phyloP scores from a whole-genome alignment of 2,329 filamentous ascomycete species.

The Pestalotiopsis sp. region DNA sequence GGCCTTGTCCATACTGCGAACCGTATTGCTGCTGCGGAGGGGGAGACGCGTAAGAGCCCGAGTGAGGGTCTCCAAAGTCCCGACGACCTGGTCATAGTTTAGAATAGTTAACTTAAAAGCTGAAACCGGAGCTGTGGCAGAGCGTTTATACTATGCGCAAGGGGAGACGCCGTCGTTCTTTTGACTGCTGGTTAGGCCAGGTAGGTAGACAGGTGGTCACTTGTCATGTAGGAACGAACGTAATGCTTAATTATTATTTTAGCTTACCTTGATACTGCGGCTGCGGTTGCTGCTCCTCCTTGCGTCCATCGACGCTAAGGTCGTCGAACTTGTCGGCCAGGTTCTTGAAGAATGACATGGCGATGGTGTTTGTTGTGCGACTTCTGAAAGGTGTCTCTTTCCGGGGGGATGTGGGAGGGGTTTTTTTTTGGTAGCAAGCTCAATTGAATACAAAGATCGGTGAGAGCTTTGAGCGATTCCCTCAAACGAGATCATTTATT shows the following conservation, averaged over 20 bases:
- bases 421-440: not conserved
- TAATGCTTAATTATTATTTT: not conserved
- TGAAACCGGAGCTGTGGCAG: not conserved
- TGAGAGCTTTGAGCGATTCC: not conserved
- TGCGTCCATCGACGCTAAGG: conserved; percentile 25
- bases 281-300: conserved; percentile 19
- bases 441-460: not conserved
- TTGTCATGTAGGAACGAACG: not conserved
- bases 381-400: not conserved
- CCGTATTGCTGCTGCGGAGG: conserved; percentile 11
- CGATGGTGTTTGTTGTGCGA: conserved; percentile 1
- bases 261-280: conserved; percentile 6
- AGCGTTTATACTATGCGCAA: not conserved
- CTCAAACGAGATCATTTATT: not conserved
- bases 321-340: conserved; percentile 30
- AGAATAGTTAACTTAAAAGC: not conserved
- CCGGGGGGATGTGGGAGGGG: not conserved
- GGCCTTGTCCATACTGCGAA: conserved; percentile 4
- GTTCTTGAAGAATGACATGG: conserved; percentile 32
- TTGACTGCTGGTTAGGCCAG: not conserved
- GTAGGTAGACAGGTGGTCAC: not conserved
- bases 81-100: conserved; percentile 2
- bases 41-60: conserved; percentile 6
- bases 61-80: conserved; percentile 11
- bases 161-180: not conserved